Evolutionary conservation across 2,329 filamentous ascomycete species (phyloP), one percentile per base, ranked within the genome.

Genomic region (Trichoderma sp.): DNA sequence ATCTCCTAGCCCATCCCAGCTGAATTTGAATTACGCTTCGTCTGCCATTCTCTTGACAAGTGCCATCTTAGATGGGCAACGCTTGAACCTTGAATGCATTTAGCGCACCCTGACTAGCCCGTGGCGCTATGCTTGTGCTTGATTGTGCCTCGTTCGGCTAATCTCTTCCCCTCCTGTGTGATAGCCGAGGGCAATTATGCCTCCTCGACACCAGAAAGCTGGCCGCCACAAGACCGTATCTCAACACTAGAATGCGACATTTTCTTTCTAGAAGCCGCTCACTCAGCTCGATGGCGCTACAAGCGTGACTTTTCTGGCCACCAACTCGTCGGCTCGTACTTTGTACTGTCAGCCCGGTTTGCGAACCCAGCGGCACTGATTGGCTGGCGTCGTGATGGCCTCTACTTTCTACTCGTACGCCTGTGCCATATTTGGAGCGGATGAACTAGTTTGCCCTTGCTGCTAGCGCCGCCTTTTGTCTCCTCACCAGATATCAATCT

Each of bases 231-330:
- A 59, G 11, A 20, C 39, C 32, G 20, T 32, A 47, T 12, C 17
- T 17, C 47, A 47, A 43, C 64, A 66, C 70, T 71, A 71, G 64
- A 71, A 71, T 71, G 70, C 70, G 70, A 71, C 12, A 68, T 63
- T 71, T 68, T 57, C 17, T 43, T 71, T 71, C 70, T 68, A 68
- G 70, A 71, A 71, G 39, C 28, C 39, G 36, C 11, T 43, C 32
- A 47, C 30, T 43, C 70, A 50, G 28, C 39, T 20, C 53, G 47
- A 70, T 55, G 36, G 61, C 68, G 68, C 62, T 55, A 39, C 32
- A 23, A 67, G 64, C 64, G 57, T 36, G 50, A 57, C 20, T 28
- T 39, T n/a, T 20, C 32, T 30, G 32, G 50, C 53, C 64, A 58
- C 43, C 32, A 43, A 57, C 50, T 12, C 13, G 32, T 23, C 20